Percentiles rank a stretch among this genome's conserved stretches.
Conservation (phyloP, 768 basidiomycete genomes). For the Tephrocybe sp. region DNA sequence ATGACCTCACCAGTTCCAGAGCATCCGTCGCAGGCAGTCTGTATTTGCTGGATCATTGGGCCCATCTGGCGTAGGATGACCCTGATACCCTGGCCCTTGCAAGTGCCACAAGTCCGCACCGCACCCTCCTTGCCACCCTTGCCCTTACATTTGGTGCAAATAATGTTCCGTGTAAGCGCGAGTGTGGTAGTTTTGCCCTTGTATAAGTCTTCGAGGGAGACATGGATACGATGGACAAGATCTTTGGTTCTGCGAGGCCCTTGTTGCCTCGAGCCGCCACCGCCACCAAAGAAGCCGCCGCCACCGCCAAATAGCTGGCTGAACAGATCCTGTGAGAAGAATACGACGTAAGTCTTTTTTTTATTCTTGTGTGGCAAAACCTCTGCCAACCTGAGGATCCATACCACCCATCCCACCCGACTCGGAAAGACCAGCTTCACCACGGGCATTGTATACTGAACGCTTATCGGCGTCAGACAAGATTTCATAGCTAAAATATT, state of each 20-base stretch:
- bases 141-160: constrained; percentile 92
- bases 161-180: constrained; percentile 90
- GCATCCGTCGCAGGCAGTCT: constrained; percentile 93
- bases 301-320: constrained; percentile 89
- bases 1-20: constrained; percentile 93
- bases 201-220: constrained; percentile 98
- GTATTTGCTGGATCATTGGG: constrained; percentile 99
- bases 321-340: constrained; percentile 75
- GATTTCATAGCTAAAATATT: constrained; percentile 73
- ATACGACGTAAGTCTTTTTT: background rate
- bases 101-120: constrained; percentile 72
- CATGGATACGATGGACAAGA: constrained; percentile 93
- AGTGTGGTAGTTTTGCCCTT: constrained; percentile 99
- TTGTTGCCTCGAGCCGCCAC: constrained; percentile 53
- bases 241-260: constrained; percentile 95
- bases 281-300: constrained; percentile 71
- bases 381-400: constrained; percentile 79
- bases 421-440: constrained; percentile 88
- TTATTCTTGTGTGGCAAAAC: background rate
- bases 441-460: constrained; percentile 81
- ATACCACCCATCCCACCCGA: constrained; percentile 91
- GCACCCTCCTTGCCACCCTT: constrained; percentile 98
- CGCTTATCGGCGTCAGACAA: constrained; percentile 86
- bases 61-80: constrained; percentile 95
- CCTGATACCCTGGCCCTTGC: constrained; percentile 88